A percentile compares a stretch with the other conserved stretches of the same genome.
These are phyloP conservation scores for Hymenoscyphus albidus DNA, from an alignment of 2,329 filamentous ascomycete genomes.

Conservation along the genomic window DNA sequence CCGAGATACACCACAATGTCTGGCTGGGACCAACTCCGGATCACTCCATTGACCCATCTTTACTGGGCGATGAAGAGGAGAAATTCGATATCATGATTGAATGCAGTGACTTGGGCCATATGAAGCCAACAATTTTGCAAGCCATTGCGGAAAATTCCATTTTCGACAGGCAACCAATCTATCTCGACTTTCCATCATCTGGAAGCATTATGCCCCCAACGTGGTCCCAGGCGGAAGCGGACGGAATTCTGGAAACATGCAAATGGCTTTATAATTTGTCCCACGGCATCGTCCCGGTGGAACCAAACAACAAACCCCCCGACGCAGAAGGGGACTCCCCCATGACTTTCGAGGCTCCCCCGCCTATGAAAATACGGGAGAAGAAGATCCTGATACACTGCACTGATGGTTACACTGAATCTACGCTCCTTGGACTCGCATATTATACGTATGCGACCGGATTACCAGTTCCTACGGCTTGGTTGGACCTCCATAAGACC, in stretches of 20 bases:
- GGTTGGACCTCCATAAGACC: conserved; percentile 77
- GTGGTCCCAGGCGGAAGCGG: conserved; percentile 77
- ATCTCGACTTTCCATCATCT: conserved; percentile 84
- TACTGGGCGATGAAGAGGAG: conserved; percentile 45
- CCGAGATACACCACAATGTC: conserved; percentile 84
- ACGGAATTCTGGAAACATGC: conserved; percentile 80
- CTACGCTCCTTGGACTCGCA: conserved; percentile 79
- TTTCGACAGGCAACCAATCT: conserved; percentile 38
- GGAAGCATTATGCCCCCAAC: conserved; percentile 86
- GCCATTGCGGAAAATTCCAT: conserved; percentile 51
- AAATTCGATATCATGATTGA: conserved; percentile 84
- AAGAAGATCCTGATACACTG: conserved; percentile 85
- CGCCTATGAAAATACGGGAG: conserved; percentile 30
- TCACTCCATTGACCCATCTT: conserved; percentile 42
- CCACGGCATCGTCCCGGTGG: conserved; percentile 52
- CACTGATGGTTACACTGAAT: conserved; percentile 93
- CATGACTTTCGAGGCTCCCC: conserved; percentile 39
- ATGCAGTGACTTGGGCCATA: conserved; percentile 76
- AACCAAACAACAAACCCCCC: conserved; percentile 14
- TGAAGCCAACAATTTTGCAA: conserved; percentile 66
- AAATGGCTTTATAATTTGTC: conserved; percentile 86
- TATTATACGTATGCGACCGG: conserved; percentile 94
- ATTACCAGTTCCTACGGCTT: conserved; percentile 74
- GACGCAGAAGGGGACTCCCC: conserved; percentile 53
- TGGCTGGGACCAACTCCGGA: conserved; percentile 88